These are phyloP conservation scores for Calonectria ilicicola DNA, from an alignment of 2,329 filamentous ascomycete genomes.

Conservation along the genomic window DNA sequence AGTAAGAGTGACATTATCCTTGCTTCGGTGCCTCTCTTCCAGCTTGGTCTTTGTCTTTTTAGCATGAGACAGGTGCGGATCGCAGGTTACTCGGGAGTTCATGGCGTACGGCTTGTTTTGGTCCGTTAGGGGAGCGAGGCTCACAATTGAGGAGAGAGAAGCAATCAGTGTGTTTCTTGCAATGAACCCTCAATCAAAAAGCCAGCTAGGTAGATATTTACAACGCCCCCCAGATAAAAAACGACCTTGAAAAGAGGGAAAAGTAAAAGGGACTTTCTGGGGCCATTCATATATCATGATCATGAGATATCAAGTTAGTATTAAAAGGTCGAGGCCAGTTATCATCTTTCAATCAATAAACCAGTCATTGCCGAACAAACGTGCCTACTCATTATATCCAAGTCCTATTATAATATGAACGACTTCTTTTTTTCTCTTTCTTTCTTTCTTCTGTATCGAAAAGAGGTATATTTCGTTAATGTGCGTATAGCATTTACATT, in stretches of 20 bases:
- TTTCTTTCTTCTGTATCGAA: slow-evolving; percentile 38
- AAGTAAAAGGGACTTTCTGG: slow-evolving; percentile 16
- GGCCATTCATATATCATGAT: slow-evolving; percentile 40
- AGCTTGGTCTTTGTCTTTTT: slow-evolving; percentile 38
- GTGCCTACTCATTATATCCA: not conserved
- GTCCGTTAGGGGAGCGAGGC: slow-evolving; percentile 19
- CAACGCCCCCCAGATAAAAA: slow-evolving; percentile 18
- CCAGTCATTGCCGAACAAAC: not conserved
- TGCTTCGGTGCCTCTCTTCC: slow-evolving; percentile 31
- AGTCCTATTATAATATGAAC: not conserved
- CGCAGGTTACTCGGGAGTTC: slow-evolving; percentile 46
- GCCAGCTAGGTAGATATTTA: slow-evolving; percentile 40
- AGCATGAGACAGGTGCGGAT: slow-evolving; percentile 32
- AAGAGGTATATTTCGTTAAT: slow-evolving; percentile 45
- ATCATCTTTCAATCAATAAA: not conserved
- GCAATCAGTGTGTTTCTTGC: slow-evolving; percentile 30
- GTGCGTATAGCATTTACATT: slow-evolving; percentile 37
- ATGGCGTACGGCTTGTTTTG: slow-evolving; percentile 41
- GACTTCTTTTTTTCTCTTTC: no score
- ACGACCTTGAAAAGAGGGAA: slow-evolving; percentile 2
- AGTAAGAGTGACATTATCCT: slow-evolving; percentile 38
- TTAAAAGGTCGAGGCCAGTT: slow-evolving; percentile 28
- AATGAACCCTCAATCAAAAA: slow-evolving; percentile 28
- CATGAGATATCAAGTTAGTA: slow-evolving; percentile 32
- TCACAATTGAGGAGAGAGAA: slow-evolving; percentile 2